Evolutionary conservation across 75 land plant species (phyloP), one percentile per base, ranked within the genome.

Genomic region (Pseudotsuga menziesii): DNA sequence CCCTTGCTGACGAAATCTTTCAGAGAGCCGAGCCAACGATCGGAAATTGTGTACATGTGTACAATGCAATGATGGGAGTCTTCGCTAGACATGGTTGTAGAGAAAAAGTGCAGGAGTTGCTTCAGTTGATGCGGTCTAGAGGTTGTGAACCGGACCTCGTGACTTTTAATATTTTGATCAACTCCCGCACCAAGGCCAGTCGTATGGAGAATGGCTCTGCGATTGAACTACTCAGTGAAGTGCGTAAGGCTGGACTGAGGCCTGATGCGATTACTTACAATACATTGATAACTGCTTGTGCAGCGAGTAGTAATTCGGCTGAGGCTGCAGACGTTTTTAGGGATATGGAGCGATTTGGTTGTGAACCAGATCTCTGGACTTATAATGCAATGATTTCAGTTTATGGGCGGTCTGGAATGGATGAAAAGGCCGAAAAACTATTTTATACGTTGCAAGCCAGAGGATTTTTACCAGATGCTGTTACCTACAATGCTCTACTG

Each of bases 311-410:
- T 12, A 83, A 86, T 77, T 58, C 79, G 58, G 84, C 77, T 36
- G 99, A 97, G 73, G 98, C 98, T 8, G 79, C 78, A 62, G 83
- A 83, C 48, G 82, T 97, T 56, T 88, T 78, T 81, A 73, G 56
- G 75, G 94, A 95, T 56, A 92, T 97, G 99, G 82, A 80, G 32
- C 75, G 73, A 4, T 77, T 74, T 29, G 75, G 76, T 3, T 91
- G 93, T 69, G 88, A 88, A 73, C 94, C 98, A 63, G 98, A 96
- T 77, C 78, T 93, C 25, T 96, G 98, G 96, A 93, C 98, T 63
- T 96, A 93, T 77, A 96, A 96, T 87, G 90, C 98, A 3, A 87
- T 96, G 96, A 87, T 96, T 59, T 96, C 96, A n/a, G 90, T 93
- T 39, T 93, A 84, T 78, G 92, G 94, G n/a, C 83, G 98, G 61